phyloP scores from a whole-genome alignment of 2,329 filamentous ascomycete species.

The Aspergillus sp. region DNA sequence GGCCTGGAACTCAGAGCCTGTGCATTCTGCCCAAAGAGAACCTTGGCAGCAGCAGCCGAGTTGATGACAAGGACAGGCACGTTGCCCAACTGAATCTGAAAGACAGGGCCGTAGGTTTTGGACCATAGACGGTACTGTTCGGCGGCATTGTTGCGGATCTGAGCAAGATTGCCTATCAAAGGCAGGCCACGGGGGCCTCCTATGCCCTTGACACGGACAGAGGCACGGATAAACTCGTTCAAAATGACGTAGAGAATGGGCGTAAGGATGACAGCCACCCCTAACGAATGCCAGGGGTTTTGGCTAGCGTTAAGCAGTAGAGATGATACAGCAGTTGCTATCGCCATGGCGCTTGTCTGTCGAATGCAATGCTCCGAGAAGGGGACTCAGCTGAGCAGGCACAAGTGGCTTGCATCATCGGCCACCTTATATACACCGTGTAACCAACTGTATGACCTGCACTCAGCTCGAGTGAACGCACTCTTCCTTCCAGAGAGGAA shows the following conservation, averaged over 20 bases:
- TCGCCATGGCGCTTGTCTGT: conserved; percentile 16
- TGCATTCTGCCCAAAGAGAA: conserved; percentile 46
- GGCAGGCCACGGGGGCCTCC: conserved; percentile 45
- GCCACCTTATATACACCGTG: background rate
- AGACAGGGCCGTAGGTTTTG: conserved; percentile 43
- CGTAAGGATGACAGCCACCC: conserved; percentile 14
- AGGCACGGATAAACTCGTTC: conserved; percentile 43
- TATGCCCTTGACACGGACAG: conserved; percentile 40
- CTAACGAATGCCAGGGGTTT: conserved; percentile 15
- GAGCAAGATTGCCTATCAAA: conserved; percentile 48
- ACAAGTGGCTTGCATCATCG: background rate
- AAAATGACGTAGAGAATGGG: conserved; percentile 41
- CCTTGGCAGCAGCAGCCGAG: conserved; percentile 44
- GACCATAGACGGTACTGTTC: conserved; percentile 52
- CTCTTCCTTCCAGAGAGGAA: conserved; percentile 10
- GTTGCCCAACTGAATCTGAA: conserved; percentile 52
- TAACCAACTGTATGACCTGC: background rate
- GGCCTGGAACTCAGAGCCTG: conserved; percentile 50
- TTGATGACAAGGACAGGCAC: conserved; percentile 51
- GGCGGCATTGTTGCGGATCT: conserved; percentile 49
- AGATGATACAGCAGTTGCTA: conserved; percentile 14
- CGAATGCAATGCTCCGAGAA: background rate
- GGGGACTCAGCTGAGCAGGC: no score
- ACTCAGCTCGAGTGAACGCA: background rate
- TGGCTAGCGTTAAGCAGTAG: conserved; percentile 13